Conservation (phyloP, 2,329 filamentous ascomycete genomes). For the Atkinsonella texensis region DNA sequence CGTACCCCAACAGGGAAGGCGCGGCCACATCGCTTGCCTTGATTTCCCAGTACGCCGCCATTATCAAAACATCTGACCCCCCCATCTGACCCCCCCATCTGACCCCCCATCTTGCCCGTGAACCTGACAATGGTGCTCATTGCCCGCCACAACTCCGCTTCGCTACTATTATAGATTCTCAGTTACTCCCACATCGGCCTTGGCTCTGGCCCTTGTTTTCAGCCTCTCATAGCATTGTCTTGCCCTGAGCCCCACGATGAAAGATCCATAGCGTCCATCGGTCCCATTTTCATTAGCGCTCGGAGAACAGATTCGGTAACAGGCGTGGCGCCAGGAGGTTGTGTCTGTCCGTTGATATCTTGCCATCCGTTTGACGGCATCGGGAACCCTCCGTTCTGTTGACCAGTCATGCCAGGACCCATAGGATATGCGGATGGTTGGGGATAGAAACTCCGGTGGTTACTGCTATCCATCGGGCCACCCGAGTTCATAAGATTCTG, state of each 20-base stretch:
- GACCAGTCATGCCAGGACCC: conserved; percentile 11
- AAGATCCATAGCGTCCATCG: conserved; percentile 49
- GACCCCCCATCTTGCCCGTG: not conserved
- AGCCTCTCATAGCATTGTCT: conserved; percentile 12
- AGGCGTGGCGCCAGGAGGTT: conserved; percentile 33
- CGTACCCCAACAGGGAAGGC: conserved; percentile 1
- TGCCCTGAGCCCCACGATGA: conserved; percentile 32
- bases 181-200: not conserved
- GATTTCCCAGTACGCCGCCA: not conserved
- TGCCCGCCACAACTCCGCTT: not conserved
- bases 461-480: conserved; percentile 21
- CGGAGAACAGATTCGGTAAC: conserved; percentile 45
- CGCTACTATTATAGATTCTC: not conserved
- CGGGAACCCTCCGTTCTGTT: conserved; percentile 23
- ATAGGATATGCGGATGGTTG: conserved; percentile 26
- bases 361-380: conserved; percentile 34
- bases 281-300: conserved; percentile 44
- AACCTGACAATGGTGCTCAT: not conserved
- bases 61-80: not conserved
- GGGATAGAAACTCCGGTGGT: conserved; percentile 28
- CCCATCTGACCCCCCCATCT: too few species aligned
- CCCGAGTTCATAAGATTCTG: conserved; percentile 26
- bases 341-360: conserved; percentile 26
- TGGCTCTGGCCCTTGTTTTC: not conserved
- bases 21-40: not conserved